Evolutionary conservation across 139 green algal species (phyloP).

Genomic region (Coelastrella sp.): DNA sequence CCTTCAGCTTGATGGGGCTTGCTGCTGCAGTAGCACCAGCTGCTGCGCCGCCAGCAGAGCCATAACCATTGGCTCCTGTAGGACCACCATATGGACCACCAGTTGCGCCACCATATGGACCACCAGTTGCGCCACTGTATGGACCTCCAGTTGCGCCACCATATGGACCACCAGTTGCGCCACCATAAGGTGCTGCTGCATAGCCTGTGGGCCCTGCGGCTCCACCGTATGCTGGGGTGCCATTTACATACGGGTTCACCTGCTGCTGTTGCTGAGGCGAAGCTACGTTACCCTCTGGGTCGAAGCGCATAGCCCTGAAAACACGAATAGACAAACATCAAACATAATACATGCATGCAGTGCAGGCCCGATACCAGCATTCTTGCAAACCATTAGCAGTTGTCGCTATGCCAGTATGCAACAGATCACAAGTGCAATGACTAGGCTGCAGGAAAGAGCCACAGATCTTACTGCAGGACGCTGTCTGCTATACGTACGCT

Average conservation of each 20-base stretch:
- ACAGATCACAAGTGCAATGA: neutral
- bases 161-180: constrained; percentile 1
- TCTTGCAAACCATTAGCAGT: too few species aligned
- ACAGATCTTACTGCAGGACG: neutral
- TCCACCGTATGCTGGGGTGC: constrained; percentile 27
- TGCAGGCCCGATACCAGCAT: neutral
- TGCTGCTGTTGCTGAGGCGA: constrained; percentile 22
- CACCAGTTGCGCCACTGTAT: neutral
- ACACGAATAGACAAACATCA: neutral
- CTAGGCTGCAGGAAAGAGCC: neutral
- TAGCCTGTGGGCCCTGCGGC: constrained; percentile 11
- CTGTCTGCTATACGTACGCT: too few species aligned
- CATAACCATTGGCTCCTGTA: constrained; percentile 21
- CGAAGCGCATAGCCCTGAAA: constrained; percentile 61
- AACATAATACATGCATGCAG: neutral
- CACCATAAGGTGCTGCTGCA: neutral
- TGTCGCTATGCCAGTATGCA: neutral
- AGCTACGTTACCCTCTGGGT: constrained; percentile 58
- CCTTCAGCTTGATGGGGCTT: constrained; percentile 60
- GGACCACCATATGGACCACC: neutral
- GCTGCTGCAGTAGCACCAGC: neutral
- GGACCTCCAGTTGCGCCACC: constrained; percentile 6
- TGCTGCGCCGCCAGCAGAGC: constrained; percentile 3
- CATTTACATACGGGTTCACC: constrained; percentile 3
- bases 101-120: constrained; percentile 25